phyloP scores from a whole-genome alignment of 306 rosid genomes.

The Boehmeria nivea region DNA sequence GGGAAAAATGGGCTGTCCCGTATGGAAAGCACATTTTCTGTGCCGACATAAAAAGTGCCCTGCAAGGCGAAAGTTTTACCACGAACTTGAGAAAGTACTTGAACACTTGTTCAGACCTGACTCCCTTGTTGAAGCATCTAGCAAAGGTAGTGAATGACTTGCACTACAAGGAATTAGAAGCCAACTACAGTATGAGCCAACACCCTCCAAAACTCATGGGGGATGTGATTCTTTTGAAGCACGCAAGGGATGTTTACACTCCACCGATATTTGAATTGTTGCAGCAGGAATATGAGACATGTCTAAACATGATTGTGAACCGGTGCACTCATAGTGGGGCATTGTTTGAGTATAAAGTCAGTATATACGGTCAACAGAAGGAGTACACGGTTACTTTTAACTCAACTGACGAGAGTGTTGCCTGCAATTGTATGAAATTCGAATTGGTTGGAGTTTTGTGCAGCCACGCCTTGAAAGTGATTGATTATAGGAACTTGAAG shows the following conservation, averaged over 20 bases:
- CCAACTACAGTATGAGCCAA: conserved; percentile 42
- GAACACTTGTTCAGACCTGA: conserved; percentile 31
- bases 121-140: conserved; percentile 43
- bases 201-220: conserved; percentile 49
- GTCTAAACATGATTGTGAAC: conserved; percentile 44
- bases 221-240: conserved; percentile 41
- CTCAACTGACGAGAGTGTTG: conserved; percentile 36
- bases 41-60: conserved; percentile 39
- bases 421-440: conserved; percentile 60
- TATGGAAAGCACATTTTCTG: conserved; percentile 38
- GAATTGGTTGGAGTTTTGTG: conserved; percentile 54
- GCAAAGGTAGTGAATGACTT: conserved; percentile 41
- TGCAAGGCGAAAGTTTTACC: conserved; percentile 32
- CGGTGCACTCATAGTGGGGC: conserved; percentile 32
- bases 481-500: conserved; percentile 51
- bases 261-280: conserved; percentile 44
- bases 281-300: conserved; percentile 50
- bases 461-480: conserved; percentile 53
- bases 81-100: conserved; percentile 39
- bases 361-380: conserved; percentile 38
- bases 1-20: conserved; percentile 49
- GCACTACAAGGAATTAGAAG: conserved; percentile 56
- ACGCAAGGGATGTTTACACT: conserved; percentile 49
- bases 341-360: conserved; percentile 39
- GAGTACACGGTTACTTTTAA: conserved; percentile 45